These are phyloP conservation scores for Yamadazyma sp. DNA, from an alignment of 805 yeast species.

Conservation along the genomic window DNA sequence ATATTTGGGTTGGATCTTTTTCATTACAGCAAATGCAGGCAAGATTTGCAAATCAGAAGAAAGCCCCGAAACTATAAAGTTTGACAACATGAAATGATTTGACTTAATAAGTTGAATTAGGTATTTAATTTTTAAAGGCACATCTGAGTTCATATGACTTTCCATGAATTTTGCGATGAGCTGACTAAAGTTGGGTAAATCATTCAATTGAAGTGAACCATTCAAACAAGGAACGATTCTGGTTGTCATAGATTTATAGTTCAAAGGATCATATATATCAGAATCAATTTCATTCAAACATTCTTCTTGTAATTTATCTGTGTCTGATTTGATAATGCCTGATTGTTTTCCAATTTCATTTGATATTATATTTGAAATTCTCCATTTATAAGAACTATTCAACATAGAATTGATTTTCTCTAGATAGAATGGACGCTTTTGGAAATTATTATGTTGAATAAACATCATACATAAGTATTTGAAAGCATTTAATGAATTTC, in stretches of 20 bases:
- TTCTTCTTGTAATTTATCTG: constrained; percentile 12
- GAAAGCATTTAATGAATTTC: constrained; percentile 22
- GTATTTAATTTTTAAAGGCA: constrained; percentile 4
- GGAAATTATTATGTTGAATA: constrained; percentile 19
- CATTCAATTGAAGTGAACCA: constrained; percentile 24
- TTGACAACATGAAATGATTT: constrained; percentile 24
- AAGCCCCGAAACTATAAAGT: constrained; percentile 25
- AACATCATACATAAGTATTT: constrained; percentile 16
- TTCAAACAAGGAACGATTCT: constrained; percentile 22
- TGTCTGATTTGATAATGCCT: constrained; percentile 3
- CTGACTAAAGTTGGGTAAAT: constrained; percentile 29
- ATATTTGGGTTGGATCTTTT: constrained; percentile 15
- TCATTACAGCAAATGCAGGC: constrained; percentile 26
- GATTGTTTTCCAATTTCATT: constrained; percentile 12
- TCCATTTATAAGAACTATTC: constrained; percentile 16
- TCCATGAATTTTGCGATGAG: constrained; percentile 18
- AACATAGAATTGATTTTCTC: constrained; percentile 6
- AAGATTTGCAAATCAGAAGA: constrained; percentile 20
- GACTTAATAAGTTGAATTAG: constrained; percentile 16
- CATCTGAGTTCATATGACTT: constrained; percentile 13
- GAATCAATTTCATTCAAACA: neutral
- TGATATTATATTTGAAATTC: constrained; percentile 20
- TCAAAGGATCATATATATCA: constrained; percentile 21
- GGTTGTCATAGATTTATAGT: constrained; percentile 15
- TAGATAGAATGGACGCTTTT: constrained; percentile 9